These are phyloP conservation scores for Halophytophthora polymorphica DNA, from an alignment of 352 stramenopile species.

Conservation along the genomic window DNA sequence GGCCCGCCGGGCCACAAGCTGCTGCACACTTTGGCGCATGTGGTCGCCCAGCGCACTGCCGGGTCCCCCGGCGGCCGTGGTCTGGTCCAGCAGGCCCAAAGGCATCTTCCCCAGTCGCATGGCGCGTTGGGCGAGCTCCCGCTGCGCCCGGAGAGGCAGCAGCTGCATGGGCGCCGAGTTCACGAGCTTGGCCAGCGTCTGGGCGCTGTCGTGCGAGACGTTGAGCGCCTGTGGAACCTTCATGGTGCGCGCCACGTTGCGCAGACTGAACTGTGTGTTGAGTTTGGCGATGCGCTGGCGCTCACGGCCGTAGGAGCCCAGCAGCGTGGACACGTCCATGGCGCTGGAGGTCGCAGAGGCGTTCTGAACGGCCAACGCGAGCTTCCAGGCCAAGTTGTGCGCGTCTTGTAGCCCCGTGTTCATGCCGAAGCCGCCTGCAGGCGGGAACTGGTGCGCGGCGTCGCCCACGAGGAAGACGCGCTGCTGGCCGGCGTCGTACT, in stretches of 20 bases:
- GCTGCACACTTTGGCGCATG: constrained; percentile 54
- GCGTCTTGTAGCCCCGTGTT: constrained; percentile 92
- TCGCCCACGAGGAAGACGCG: constrained; percentile 90
- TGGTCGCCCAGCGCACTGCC: constrained; percentile 48
- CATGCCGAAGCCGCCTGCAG: constrained; percentile 91
- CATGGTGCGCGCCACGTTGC: constrained; percentile 86
- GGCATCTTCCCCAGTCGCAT: constrained; percentile 72
- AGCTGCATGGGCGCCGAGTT: constrained; percentile 66
- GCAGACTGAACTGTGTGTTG: constrained; percentile 80
- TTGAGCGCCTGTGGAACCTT: constrained; percentile 77
- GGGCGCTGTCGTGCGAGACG: constrained; percentile 77
- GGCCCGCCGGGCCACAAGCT: constrained; percentile 51
- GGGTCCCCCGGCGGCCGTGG: constrained; percentile 17
- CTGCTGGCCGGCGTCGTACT: constrained; percentile 62
- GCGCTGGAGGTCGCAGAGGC: not conserved
- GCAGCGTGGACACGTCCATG: constrained; percentile 26
- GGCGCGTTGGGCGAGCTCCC: constrained; percentile 58
- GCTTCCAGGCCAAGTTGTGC: constrained; percentile 92
- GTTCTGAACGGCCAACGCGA: constrained; percentile 62
- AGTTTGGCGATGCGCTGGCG: constrained; percentile 67
- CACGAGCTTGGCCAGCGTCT: constrained; percentile 48
- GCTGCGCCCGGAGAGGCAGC: constrained; percentile 48
- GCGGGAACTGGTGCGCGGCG: constrained; percentile 91
- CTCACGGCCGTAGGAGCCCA: constrained; percentile 83
- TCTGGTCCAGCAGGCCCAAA: constrained; percentile 48